Evolutionary conservation across 129 eudicot species (phyloP).

Genomic region (Pulicaria dysenterica): DNA sequence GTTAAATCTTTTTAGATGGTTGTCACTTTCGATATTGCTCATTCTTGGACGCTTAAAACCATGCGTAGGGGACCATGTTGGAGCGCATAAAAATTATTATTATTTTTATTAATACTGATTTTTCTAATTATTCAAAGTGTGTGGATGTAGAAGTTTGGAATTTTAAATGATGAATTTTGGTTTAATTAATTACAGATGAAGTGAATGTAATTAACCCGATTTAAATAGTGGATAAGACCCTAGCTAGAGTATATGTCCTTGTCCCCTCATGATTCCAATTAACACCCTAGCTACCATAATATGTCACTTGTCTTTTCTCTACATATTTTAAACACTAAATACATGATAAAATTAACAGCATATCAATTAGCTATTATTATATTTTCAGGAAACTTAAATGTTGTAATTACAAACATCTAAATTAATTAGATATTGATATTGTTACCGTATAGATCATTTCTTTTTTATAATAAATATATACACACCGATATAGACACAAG

Average conservation of each 20-base stretch:
- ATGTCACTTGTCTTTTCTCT: conserved; percentile 21
- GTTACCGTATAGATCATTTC: too few species aligned
- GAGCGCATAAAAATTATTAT: not conserved
- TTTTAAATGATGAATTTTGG: conserved; percentile 1
- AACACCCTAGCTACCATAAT: conserved; percentile 31
- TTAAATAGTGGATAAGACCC: conserved; percentile 31
- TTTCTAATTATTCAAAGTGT: conserved; percentile 19
- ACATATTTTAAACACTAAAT: not conserved
- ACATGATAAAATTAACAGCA: not conserved
- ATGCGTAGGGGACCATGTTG: conserved; percentile 40
- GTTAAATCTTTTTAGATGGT: not conserved
- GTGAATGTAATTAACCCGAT: conserved; percentile 22
- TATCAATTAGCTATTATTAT: too few species aligned
- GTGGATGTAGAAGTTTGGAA: conserved; percentile 23
- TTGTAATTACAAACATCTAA: too few species aligned
- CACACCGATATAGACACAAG: too few species aligned
- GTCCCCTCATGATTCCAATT: conserved; percentile 36
- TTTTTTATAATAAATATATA: too few species aligned
- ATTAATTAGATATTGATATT: too few species aligned
- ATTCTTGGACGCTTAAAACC: conserved; percentile 41
- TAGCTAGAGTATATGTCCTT: conserved; percentile 24
- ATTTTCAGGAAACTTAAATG: too few species aligned
- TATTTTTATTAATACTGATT: not conserved
- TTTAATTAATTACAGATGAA: conserved; percentile 29
- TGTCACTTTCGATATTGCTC: conserved; percentile 38